These are phyloP conservation scores for Silene latifolia DNA, from an alignment of 148 eudicot genomes.

Conservation along the genomic window DNA sequence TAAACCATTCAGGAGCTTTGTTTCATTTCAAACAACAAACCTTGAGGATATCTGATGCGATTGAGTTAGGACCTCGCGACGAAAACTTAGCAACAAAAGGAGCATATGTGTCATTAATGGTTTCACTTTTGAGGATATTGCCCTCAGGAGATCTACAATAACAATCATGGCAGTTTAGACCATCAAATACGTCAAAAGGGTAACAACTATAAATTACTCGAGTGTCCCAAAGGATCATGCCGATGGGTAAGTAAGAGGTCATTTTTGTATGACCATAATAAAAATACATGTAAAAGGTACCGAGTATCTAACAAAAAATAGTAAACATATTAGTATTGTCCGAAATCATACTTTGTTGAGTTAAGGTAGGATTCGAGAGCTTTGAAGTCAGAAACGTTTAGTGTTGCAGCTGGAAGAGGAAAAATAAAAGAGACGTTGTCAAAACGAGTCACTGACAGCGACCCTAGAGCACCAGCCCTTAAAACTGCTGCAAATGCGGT, in stretches of 20 bases:
- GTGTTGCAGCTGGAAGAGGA: constrained; percentile 25
- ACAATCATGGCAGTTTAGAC: not conserved
- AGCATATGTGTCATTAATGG: constrained; percentile 27
- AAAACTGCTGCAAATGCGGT: not conserved
- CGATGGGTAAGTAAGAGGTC: no score
- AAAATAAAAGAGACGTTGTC: constrained; percentile 1
- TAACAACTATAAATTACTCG: no score
- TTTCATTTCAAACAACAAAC: not conserved
- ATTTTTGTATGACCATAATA: no score
- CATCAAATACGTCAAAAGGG: no score
- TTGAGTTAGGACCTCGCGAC: constrained; percentile 33
- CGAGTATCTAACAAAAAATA: no score
- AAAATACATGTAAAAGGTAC: no score
- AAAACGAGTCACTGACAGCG: not conserved
- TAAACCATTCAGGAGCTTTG: not conserved
- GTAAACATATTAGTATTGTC: no score
- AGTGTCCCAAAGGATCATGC: no score
- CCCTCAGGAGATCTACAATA: constrained; percentile 22
- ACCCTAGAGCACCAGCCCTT: constrained; percentile 23
- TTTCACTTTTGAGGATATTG: constrained; percentile 33
- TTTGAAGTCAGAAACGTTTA: not conserved
- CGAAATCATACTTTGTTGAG: constrained; percentile 27
- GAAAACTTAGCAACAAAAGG: constrained; percentile 35
- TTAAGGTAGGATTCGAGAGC: constrained; percentile 19
- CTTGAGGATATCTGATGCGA: constrained; percentile 34